phyloP scores from a whole-genome alignment of 1,284 basidiomycete genomes.

The Ganoderma lingzhi region DNA sequence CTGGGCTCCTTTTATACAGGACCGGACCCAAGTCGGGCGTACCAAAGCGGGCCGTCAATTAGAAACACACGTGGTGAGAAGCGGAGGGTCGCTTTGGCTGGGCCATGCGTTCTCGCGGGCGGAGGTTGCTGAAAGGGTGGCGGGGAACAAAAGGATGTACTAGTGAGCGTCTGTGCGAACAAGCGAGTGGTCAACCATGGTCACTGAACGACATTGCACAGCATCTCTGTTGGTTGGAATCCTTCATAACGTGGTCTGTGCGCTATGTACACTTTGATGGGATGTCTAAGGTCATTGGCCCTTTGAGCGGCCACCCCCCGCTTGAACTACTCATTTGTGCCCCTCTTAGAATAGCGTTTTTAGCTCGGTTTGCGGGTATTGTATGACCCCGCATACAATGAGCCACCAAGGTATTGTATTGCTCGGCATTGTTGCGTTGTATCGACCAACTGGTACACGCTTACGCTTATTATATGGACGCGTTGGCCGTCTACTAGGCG shows the following conservation, averaged over 20 bases:
- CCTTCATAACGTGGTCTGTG: neutral
- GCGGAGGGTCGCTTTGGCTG: constrained; percentile 8
- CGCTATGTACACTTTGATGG: neutral
- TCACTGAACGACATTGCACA: neutral
- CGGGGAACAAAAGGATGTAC: constrained; percentile 17
- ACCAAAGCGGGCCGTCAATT: constrained; percentile 11
- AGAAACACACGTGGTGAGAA: constrained; percentile 6
- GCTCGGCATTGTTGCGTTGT: neutral
- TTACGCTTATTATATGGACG: neutral
- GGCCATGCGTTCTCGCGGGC: neutral
- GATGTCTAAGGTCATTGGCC: neutral
- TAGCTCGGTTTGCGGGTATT: neutral
- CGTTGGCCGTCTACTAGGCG: neutral
- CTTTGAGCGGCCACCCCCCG: neutral
- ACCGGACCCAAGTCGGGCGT: neutral
- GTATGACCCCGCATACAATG: neutral
- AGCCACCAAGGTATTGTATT: neutral
- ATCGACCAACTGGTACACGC: neutral
- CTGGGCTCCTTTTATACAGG: constrained; percentile 13
- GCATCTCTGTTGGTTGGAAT: neutral
- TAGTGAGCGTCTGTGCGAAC: constrained; percentile 14
- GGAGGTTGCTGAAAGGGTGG: neutral
- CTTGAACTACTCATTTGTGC: neutral
- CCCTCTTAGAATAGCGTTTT: neutral
- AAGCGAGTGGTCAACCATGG: constrained; percentile 7